Conservation (phyloP, 106 monocot genomes). For the Chionographis japonica region DNA sequence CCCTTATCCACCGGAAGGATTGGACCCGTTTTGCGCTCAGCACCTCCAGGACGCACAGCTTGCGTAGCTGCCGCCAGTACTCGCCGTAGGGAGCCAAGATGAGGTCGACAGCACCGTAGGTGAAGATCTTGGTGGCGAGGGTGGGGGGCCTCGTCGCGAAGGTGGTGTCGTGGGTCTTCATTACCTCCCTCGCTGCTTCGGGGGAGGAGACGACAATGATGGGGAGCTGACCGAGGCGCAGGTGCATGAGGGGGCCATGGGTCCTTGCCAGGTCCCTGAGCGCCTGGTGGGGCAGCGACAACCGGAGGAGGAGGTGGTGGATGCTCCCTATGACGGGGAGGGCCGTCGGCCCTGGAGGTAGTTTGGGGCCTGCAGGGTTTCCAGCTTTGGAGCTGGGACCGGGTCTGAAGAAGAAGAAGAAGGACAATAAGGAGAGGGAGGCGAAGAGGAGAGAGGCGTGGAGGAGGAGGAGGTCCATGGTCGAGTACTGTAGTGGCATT, state of each 20-base stretch:
- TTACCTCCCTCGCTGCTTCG: conserved; percentile 5
- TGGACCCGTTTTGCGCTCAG: conserved; percentile 9
- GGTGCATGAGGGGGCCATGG: conserved; percentile 14
- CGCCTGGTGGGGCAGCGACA: neutral
- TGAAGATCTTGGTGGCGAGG: neutral
- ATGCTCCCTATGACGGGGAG: conserved; percentile 10
- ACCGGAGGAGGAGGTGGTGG: neutral
- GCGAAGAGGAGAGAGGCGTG: too few relatives aligned
- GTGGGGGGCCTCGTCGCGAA: neutral
- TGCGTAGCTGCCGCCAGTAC: conserved; percentile 16
- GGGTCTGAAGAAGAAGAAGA: too few relatives aligned
- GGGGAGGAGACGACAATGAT: conserved; percentile 5
- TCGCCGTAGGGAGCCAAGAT: conserved; percentile 15
- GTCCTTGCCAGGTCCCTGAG: neutral
- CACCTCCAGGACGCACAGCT: conserved; percentile 12
- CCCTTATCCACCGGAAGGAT: conserved; percentile 8
- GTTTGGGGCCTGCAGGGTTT: neutral
- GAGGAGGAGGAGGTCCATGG: too few relatives aligned
- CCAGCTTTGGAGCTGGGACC: too few relatives aligned
- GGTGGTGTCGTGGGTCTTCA: conserved; percentile 3
- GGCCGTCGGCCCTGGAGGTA: conserved; percentile 12
- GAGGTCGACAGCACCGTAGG: neutral
- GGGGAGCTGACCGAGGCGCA: conserved; percentile 9
- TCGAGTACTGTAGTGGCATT: too few relatives aligned
- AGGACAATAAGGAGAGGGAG: too few relatives aligned